Conservation (phyloP, 495 filamentous ascomycete species). For the Daldinia caldariorum region DNA sequence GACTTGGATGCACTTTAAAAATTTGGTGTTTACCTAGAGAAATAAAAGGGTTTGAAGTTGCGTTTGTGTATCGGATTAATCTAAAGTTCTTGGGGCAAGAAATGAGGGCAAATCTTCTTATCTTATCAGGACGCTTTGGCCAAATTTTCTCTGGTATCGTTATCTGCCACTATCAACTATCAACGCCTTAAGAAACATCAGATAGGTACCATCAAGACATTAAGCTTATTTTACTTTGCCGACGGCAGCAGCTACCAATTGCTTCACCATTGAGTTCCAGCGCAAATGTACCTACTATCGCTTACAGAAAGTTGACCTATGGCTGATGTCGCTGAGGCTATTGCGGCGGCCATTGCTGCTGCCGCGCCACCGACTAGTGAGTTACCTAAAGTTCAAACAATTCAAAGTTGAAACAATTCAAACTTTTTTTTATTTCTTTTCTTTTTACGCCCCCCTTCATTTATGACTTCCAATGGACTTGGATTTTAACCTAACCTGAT, state of each 20-base stretch:
- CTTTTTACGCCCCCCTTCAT: not conserved
- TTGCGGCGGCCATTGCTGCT: constrained; percentile 47
- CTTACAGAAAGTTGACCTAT: constrained; percentile 36
- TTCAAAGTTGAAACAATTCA: no score
- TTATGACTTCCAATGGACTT: no score
- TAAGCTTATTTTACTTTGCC: constrained; percentile 14
- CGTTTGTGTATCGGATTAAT: constrained; percentile 53
- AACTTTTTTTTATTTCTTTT: constrained; percentile 6
- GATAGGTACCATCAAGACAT: constrained; percentile 20
- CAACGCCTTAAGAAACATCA: constrained; percentile 12
- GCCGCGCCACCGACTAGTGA: constrained; percentile 44
- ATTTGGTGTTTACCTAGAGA: not conserved
- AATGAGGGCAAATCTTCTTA: constrained; percentile 56
- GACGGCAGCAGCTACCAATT: constrained; percentile 16
- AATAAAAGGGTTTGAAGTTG: not conserved
- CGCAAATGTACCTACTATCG: constrained; percentile 25
- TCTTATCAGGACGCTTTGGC: constrained; percentile 51
- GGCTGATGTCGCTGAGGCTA: constrained; percentile 49
- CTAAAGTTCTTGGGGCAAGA: constrained; percentile 52
- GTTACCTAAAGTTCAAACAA: constrained; percentile 13
- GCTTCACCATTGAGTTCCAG: constrained; percentile 24
- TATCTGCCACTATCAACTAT: constrained; percentile 13
- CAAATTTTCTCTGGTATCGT: constrained; percentile 49
- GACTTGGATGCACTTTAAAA: no score
- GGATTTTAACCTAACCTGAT: no score